Conservation (phyloP, 129 eudicot species). For the Ambrosia trifida region DNA sequence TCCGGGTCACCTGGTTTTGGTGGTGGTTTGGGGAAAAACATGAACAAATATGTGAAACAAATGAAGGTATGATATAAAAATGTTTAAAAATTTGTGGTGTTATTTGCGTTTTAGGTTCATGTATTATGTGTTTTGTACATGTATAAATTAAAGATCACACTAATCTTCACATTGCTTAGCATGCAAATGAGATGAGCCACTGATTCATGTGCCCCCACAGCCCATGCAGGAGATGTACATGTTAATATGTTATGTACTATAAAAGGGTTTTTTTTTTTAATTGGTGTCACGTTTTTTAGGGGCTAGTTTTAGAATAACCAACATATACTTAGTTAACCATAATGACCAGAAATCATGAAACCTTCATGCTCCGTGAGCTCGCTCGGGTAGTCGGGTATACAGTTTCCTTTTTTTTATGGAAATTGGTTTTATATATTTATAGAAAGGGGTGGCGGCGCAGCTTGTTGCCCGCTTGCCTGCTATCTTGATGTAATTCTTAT, state of each 20-base stretch:
- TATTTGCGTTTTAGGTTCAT: slow-evolving; percentile 5
- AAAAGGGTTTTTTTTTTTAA: neutral
- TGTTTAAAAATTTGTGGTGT: neutral
- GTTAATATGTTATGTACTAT: neutral
- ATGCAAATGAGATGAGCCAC: slow-evolving; percentile 40
- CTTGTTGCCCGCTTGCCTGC: too few species aligned
- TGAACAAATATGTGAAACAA: slow-evolving; percentile 1
- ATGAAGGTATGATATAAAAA: neutral
- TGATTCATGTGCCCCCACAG: slow-evolving; percentile 23
- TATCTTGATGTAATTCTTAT: too few species aligned
- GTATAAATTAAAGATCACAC: slow-evolving; percentile 30
- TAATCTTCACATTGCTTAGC: slow-evolving; percentile 15
- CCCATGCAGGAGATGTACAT: slow-evolving; percentile 16
- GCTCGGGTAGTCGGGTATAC: neutral
- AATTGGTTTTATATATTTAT: too few species aligned
- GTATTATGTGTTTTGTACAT: slow-evolving; percentile 7
- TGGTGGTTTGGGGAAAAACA: neutral
- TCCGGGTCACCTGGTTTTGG: neutral
- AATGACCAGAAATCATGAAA: neutral
- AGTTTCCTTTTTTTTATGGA: too few species aligned
- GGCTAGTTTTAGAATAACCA: neutral
- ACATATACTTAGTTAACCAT: neutral
- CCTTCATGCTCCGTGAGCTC: neutral
- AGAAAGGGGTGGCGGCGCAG: too few species aligned
- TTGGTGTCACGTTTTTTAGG: neutral